Percentiles rank a stretch among this genome's conserved stretches.
These are phyloP conservation scores for Boletus holoroseus DNA, from an alignment of 1,284 basidiomycete species.

Conservation along the genomic window DNA sequence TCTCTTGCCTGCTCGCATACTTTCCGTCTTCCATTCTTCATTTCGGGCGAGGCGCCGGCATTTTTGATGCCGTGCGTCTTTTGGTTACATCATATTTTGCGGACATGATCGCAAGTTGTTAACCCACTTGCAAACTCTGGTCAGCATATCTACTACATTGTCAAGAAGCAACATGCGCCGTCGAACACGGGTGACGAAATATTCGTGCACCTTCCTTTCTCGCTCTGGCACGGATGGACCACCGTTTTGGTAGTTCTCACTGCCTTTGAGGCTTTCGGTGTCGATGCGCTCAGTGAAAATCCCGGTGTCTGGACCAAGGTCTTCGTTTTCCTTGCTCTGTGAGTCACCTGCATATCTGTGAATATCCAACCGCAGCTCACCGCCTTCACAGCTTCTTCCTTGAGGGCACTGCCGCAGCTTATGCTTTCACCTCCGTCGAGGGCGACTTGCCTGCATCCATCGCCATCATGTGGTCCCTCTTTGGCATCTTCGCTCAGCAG, in stretches of 20 bases:
- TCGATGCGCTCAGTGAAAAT: constrained; percentile 56
- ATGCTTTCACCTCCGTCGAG: constrained; percentile 84
- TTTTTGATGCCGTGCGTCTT: constrained; percentile 3
- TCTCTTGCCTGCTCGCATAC: constrained; percentile 3
- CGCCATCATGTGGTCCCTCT: constrained; percentile 78
- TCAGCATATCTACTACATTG: constrained; percentile 85
- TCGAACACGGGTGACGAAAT: constrained; percentile 67
- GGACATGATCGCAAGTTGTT: constrained; percentile 11
- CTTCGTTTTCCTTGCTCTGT: constrained; percentile 87
- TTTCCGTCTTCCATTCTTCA: constrained; percentile 13
- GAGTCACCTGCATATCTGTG: constrained; percentile 23
- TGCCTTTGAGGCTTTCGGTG: constrained; percentile 88
- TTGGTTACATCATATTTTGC: constrained; percentile 4
- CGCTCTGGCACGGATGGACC: constrained; percentile 92
- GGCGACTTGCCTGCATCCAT: constrained; percentile 88
- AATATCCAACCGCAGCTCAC: constrained; percentile 8
- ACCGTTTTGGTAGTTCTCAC: constrained; percentile 87
- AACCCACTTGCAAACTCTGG: constrained; percentile 15
- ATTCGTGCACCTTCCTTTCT: constrained; percentile 83
- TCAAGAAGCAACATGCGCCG: constrained; percentile 78
- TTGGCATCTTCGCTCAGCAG: constrained; percentile 79
- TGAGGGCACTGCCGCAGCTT: constrained; percentile 85
- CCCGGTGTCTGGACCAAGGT: constrained; percentile 90
- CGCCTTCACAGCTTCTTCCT: constrained; percentile 70
- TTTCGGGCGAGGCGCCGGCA: constrained; percentile 3